Evolutionary conservation across 2,329 filamentous ascomycete genomes (phyloP).

Genomic region (Beauveria rudraprayagi): DNA sequence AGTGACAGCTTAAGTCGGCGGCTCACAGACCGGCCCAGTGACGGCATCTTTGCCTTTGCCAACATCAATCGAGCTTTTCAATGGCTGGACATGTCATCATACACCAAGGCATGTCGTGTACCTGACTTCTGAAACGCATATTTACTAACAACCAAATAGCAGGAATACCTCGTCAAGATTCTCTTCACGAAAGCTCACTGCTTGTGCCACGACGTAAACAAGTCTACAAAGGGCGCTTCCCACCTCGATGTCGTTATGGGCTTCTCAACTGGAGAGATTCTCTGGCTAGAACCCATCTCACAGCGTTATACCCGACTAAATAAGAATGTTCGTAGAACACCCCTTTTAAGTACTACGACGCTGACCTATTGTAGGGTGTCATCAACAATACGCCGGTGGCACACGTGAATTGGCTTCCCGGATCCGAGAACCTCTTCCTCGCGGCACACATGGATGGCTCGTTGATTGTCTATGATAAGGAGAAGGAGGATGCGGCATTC

Average conservation of each 20-base stretch:
- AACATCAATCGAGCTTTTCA: constrained; percentile 95
- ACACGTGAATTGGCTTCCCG: constrained; percentile 87
- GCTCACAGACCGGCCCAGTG: constrained; percentile 65
- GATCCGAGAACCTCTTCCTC: constrained; percentile 86
- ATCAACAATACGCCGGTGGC: constrained; percentile 82
- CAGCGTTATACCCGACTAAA: constrained; percentile 94
- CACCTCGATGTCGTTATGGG: constrained; percentile 93
- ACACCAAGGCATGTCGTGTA: constrained; percentile 48
- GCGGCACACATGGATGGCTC: constrained; percentile 88
- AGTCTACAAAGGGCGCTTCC: constrained; percentile 64
- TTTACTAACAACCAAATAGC: constrained; percentile 33
- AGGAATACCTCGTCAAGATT: constrained; percentile 90
- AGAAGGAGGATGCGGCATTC: constrained; percentile 83
- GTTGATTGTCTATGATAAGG: constrained; percentile 92
- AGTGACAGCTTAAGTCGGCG: constrained; percentile 75
- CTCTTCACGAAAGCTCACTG: constrained; percentile 95
- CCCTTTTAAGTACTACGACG: not conserved
- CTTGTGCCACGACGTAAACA: constrained; percentile 87
- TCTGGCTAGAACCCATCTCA: constrained; percentile 97
- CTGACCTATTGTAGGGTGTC: constrained; percentile 50
- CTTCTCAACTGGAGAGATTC: constrained; percentile 92
- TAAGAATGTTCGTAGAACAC: constrained; percentile 62
- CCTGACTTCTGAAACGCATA: not conserved
- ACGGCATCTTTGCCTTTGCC: constrained; percentile 83
- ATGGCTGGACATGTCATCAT: constrained; percentile 83